Evolutionary conservation across 768 basidiomycete genomes (phyloP).

Genomic region (Calocybe cyanea): DNA sequence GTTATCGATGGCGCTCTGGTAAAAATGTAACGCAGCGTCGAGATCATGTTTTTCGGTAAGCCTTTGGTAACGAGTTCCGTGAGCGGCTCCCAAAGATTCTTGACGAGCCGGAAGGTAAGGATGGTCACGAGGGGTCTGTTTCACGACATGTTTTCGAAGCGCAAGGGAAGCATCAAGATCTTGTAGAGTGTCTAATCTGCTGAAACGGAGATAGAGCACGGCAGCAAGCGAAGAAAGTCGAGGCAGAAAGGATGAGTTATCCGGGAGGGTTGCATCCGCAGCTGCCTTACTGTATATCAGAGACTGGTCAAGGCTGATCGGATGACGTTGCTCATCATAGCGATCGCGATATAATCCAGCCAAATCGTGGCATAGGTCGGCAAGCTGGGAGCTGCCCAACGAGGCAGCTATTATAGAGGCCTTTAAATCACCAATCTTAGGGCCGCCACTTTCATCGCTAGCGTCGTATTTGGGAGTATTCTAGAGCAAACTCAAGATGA

Average conservation of each 20-base stretch:
- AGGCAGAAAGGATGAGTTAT: neutral
- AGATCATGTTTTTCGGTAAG: no score
- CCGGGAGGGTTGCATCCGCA: neutral
- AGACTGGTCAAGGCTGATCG: conserved; percentile 1
- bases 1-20: neutral
- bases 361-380: no score
- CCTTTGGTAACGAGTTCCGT: no score
- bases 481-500: no score
- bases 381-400: no score
- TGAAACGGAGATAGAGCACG: neutral
- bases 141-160: neutral
- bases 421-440: no score
- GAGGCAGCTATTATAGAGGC: no score
- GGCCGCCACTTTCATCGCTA: no score
- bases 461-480: no score
- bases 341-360: neutral
- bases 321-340: conserved; percentile 4
- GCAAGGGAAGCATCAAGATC: conserved; percentile 3
- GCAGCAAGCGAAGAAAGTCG: neutral
- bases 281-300: conserved; percentile 1
- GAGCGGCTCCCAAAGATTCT: neutral
- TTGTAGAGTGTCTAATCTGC: neutral
- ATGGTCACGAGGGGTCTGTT: neutral
- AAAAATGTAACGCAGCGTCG: neutral
- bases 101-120: neutral